Percentiles rank a stretch among this genome's conserved stretches.
These are phyloP conservation scores for Vigna angularis DNA, from an alignment of 306 rosid species.

Conservation along the genomic window DNA sequence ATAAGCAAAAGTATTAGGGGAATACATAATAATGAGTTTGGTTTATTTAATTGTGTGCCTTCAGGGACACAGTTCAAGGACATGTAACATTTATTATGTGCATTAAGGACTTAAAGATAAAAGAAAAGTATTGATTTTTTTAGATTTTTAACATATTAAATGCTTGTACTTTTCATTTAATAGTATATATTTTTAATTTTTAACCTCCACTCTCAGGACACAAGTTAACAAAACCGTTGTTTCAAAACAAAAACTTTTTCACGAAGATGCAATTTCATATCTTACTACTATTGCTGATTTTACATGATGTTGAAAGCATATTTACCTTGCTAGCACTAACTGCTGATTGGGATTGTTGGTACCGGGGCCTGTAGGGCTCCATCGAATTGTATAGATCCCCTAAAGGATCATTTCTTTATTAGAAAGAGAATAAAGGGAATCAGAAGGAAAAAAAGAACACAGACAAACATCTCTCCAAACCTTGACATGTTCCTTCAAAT, in stretches of 20 bases:
- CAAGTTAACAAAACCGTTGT: background rate
- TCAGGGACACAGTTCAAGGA: background rate
- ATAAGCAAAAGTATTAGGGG: background rate
- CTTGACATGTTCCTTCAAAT: constrained; percentile 70
- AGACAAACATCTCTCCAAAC: constrained; percentile 33
- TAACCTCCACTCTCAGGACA: background rate
- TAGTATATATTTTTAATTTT: background rate
- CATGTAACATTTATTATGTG: background rate
- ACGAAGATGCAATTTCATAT: background rate
- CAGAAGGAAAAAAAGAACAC: background rate
- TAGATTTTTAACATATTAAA: background rate
- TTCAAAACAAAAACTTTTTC: background rate
- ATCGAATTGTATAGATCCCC: constrained; percentile 76
- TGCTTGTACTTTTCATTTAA: background rate
- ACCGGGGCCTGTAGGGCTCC: constrained; percentile 76
- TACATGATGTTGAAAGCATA: constrained; percentile 1
- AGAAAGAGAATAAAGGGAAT: constrained; percentile 19
- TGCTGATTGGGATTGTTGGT: constrained; percentile 61
- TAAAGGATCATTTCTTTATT: constrained; percentile 31
- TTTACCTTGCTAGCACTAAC: constrained; percentile 67
- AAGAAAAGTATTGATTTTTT: background rate
- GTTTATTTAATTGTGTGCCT: background rate
- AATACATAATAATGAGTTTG: background rate
- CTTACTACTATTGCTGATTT: background rate
- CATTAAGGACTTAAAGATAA: background rate